A percentile compares a stretch with the other conserved stretches of the same genome.
Conservation (phyloP, 2,329 filamentous ascomycete genomes). For the Cladosporium sp. region DNA sequence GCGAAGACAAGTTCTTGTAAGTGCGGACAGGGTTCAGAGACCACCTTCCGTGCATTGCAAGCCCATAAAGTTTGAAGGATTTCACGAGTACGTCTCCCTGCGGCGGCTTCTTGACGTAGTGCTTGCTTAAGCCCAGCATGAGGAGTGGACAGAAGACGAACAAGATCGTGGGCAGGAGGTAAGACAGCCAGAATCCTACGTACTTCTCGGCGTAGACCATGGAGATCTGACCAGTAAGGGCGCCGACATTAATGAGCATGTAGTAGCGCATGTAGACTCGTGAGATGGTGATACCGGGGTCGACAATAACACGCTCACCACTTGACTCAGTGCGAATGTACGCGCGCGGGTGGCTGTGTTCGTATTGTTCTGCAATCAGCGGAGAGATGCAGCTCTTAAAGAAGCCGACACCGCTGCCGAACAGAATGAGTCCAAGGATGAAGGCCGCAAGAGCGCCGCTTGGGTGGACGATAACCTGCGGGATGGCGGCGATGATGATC, state of each 20-base stretch:
- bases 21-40: constrained; percentile 58
- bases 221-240: constrained; percentile 50
- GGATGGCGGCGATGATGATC: constrained; percentile 62
- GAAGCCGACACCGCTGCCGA: constrained; percentile 69
- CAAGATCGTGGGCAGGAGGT: constrained; percentile 56
- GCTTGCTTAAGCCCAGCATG: constrained; percentile 33
- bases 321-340: constrained; percentile 35
- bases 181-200: constrained; percentile 63
- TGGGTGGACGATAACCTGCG: constrained; percentile 56
- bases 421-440: constrained; percentile 58
- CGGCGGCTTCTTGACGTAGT: constrained; percentile 60
- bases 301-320: constrained; percentile 43
- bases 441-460: constrained; percentile 59
- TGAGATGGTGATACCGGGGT: constrained; percentile 42
- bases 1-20: constrained; percentile 51
- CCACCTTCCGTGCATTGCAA: constrained; percentile 57
- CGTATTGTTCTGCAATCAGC: constrained; percentile 45
- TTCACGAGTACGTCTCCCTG: constrained; percentile 65
- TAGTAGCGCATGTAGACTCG: constrained; percentile 59
- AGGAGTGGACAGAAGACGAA: constrained; percentile 48
- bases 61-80: constrained; percentile 56
- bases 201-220: constrained; percentile 64
- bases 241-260: constrained; percentile 65
- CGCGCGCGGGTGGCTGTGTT: constrained; percentile 29
- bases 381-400: constrained; percentile 71